phyloP scores from a whole-genome alignment of 805 yeast genomes.

The Nakazawaea holstii region DNA sequence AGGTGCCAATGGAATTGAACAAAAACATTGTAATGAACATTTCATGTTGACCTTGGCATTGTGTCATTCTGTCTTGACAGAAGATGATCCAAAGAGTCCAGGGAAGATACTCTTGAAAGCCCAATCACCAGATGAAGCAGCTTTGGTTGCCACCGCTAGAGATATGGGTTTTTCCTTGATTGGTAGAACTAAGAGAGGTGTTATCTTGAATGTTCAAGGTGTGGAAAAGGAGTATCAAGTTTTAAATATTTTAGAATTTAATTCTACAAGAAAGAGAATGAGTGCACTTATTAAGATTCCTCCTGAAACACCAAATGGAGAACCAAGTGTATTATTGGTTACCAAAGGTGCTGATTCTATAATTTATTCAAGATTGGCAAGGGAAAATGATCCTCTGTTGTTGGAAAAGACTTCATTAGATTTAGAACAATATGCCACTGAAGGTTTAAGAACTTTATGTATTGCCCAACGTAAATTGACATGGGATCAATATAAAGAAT shows the following conservation, averaged over 20 bases:
- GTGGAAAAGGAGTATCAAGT: slow-evolving; percentile 64
- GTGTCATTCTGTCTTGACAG: slow-evolving; percentile 75
- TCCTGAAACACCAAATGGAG: slow-evolving; percentile 33
- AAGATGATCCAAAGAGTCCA: slow-evolving; percentile 56
- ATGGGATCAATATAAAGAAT: slow-evolving; percentile 37
- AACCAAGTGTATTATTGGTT: slow-evolving; percentile 57
- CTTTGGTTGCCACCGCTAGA: slow-evolving; percentile 76
- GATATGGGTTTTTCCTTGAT: slow-evolving; percentile 67
- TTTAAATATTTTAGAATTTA: slow-evolving; percentile 68
- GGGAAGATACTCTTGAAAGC: slow-evolving; percentile 57
- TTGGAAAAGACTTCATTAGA: slow-evolving; percentile 58
- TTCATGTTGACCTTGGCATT: slow-evolving; percentile 73
- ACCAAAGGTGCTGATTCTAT: slow-evolving; percentile 87
- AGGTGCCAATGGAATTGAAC: slow-evolving; percentile 45
- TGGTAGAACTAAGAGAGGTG: slow-evolving; percentile 63
- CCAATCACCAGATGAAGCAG: slow-evolving; percentile 86
- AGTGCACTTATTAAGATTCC: slow-evolving; percentile 75
- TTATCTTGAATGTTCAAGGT: slow-evolving; percentile 66
- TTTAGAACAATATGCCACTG: slow-evolving; percentile 65
- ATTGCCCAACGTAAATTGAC: slow-evolving; percentile 54
- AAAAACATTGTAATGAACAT: slow-evolving; percentile 58
- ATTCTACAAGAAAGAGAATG: slow-evolving; percentile 85
- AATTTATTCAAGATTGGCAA: slow-evolving; percentile 59
- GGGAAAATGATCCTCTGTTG: slow-evolving; percentile 34
- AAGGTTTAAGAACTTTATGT: slow-evolving; percentile 75